Evolutionary conservation across 2,329 filamentous ascomycete genomes (phyloP), one percentile per base, ranked within the genome.

Genomic region (Hymenoscyphus occultus): DNA sequence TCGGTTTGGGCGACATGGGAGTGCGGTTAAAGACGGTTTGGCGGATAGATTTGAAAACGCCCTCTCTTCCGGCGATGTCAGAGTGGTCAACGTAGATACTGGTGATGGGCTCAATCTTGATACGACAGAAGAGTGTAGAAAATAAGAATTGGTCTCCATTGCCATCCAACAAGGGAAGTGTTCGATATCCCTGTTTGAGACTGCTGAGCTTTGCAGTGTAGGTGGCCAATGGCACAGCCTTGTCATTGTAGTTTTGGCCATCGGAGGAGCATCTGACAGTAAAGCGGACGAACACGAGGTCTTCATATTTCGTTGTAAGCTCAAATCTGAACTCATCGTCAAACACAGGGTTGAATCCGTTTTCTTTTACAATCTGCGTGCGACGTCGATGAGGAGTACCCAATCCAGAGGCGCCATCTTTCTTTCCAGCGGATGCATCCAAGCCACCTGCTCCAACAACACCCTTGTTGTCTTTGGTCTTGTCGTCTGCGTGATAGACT

Each of bases 61-160:
- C 80, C 62, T 80, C 78, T 58, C 81, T 80, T 66, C 80, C 79
- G 28, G 3, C 19, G 19, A 78, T 66, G 57, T 80, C 75, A 65
- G 80, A 74, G 68, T 81, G 78, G 58, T 84, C 79, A 57, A 88
- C 80, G 70, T 86, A 84, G 68, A 85, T 81, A 67, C 83, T 85
- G 57, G 83, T 84, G 45, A 84, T 79, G 14, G 82, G 80, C 48
- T 84, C 82, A 39, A 86, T 90, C 71, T 88, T 88, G 78, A 98
- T 91, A 73, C 89, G 89, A 80, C 93, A 97, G 77, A 98, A 97
- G 16, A 99, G 82, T 12, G 93, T 96, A 2, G 95, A 97, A 78
- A 97, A 97, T 56, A 97, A 84, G 76, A 96, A 98, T 72, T 93
- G 92, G 72, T 97, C 93, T 67, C 93, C 95, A 68, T 92, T 91